Percentiles rank a stretch among this genome's conserved stretches.
Conservation (phyloP, 768 basidiomycete genomes). For the Lentinula detonsa region DNA sequence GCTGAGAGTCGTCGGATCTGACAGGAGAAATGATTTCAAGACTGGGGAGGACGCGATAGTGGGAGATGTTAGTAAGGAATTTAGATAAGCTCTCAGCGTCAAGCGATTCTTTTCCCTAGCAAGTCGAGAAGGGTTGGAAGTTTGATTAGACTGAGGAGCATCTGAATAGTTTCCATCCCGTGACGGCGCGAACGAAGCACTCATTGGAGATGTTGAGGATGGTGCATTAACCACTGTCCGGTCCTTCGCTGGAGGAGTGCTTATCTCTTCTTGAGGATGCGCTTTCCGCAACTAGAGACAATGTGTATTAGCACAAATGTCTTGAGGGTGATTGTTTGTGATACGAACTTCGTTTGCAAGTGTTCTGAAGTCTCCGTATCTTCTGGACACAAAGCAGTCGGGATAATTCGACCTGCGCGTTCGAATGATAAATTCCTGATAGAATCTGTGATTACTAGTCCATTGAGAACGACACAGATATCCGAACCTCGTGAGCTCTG, state of each 20-base stretch:
- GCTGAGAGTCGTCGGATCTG: conserved; percentile 63
- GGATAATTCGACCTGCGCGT: conserved; percentile 67
- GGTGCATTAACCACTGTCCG: conserved; percentile 56
- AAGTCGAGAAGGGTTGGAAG: conserved; percentile 39
- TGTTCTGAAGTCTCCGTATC: conserved; percentile 94
- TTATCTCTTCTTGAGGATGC: conserved; percentile 78
- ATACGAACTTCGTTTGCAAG: conserved; percentile 70
- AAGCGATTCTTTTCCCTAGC: conserved; percentile 92
- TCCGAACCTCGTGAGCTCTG: conserved; percentile 80
- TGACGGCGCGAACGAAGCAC: conserved; percentile 7
- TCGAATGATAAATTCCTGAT: conserved; percentile 90
- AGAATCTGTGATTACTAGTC: conserved; percentile 6
- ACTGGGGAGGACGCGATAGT: conserved; percentile 82
- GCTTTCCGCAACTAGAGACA: conserved; percentile 70
- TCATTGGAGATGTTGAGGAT: conserved; percentile 21
- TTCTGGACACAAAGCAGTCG: conserved; percentile 84
- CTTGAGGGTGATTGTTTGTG: not conserved
- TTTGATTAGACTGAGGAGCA: conserved; percentile 9
- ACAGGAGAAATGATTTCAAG: conserved; percentile 78
- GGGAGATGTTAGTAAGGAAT: conserved; percentile 63
- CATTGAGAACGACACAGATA: conserved; percentile 4
- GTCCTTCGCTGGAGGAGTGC: conserved; percentile 85
- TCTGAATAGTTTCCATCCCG: conserved; percentile 10
- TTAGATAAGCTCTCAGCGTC: conserved; percentile 91
- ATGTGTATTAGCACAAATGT: conserved; percentile 10